Conservation (phyloP, 768 basidiomycete species). For the Leccinum variicolor region DNA sequence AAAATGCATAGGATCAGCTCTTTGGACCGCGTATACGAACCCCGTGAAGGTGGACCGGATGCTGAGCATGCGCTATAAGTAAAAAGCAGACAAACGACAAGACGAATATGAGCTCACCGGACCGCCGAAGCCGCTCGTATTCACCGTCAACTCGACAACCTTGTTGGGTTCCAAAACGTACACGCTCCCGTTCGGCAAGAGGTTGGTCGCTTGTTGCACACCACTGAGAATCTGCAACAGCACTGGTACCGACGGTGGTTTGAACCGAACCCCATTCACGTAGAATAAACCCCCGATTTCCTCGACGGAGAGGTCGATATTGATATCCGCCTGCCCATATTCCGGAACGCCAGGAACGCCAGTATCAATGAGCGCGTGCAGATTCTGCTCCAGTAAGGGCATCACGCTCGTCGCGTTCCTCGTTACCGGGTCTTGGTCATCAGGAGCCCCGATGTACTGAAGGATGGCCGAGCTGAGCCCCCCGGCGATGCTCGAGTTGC, state of each 20-base stretch:
- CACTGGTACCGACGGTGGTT: neutral
- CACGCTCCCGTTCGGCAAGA: neutral
- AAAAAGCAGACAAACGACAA: neutral
- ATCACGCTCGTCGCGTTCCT: neutral
- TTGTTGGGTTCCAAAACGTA: neutral
- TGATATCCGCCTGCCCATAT: neutral
- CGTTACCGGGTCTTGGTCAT: neutral
- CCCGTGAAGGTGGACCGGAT: neutral
- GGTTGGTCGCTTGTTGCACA: neutral
- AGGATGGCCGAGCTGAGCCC: neutral
- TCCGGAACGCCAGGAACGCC: neutral
- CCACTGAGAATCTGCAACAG: neutral
- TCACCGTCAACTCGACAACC: neutral
- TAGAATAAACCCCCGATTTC: neutral
- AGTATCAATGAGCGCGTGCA: neutral
- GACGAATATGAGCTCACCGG: neutral
- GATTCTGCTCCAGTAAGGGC: neutral
- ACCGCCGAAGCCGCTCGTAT: neutral
- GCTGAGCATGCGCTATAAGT: neutral
- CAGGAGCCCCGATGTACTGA: neutral
- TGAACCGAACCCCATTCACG: neutral
- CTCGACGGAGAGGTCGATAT: neutral
- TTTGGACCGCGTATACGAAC: neutral
- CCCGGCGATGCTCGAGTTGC: neutral
- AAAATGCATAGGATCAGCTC: neutral